These are phyloP conservation scores for Colletotrichum phormii DNA, from an alignment of 2,329 filamentous ascomycete genomes.

Conservation along the genomic window DNA sequence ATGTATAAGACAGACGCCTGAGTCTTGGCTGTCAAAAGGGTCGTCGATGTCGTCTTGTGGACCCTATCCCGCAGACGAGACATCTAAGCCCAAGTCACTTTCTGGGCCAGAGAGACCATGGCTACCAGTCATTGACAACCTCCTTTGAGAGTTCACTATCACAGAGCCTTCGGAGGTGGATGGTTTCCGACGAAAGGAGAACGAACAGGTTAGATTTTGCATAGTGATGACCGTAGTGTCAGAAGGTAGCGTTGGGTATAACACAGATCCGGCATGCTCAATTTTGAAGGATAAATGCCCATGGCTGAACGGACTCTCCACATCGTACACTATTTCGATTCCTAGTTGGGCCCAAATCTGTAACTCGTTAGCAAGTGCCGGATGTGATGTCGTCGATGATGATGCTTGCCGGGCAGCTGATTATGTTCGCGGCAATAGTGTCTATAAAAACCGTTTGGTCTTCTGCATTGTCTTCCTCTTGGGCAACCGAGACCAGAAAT, in stretches of 20 bases:
- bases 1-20: background rate
- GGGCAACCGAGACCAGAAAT: background rate
- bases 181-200: conserved; percentile 16
- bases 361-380: background rate
- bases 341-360: conserved; percentile 34
- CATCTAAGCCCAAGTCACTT: background rate
- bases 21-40: conserved; percentile 13
- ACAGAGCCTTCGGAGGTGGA: background rate
- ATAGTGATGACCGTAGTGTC: conserved; percentile 43
- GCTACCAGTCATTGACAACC: background rate
- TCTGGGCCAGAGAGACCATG: background rate
- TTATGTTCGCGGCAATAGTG: background rate
- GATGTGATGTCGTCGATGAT: background rate
- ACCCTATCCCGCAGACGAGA: background rate
- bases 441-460: background rate
- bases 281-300: conserved; percentile 46
- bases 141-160: background rate
- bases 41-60: background rate
- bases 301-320: background rate
- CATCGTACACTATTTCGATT: conserved; percentile 1
- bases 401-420: conserved; percentile 2
- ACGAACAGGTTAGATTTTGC: conserved; percentile 29
- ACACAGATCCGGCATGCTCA: conserved; percentile 49
- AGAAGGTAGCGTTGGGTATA: conserved; percentile 44
- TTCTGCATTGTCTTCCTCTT: background rate